Base-by-base conservation (phyloP, 78 protist genomes). In the Tieghemostelium lacteum region DNA sequence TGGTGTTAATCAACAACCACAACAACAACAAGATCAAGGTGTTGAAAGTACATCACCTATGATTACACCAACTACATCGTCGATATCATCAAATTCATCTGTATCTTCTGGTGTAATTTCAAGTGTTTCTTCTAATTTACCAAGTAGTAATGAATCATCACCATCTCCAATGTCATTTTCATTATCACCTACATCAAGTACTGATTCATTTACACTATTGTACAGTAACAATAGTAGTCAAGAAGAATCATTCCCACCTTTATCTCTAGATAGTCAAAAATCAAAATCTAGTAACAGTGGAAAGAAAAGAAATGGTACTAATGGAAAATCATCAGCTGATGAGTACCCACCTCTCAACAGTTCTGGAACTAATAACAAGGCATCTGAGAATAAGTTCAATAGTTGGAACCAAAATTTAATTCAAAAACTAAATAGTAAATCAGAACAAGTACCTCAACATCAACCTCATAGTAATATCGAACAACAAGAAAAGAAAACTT, bases 371-470 rank as follows among this genome's bases (percentile, higher is more conserved):
- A 67, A 67, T n/a, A 50, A 67, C 24, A 22, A 33, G 16, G 29
- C 22, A 31, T 67, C 34, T 28, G 29, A 42, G 12, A 67, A 42
- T 29, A 17, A 8, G 0, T 31, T 39, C 8, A 31, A 24, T 62
- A 28, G 45, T 17, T 67, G 75, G 75, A 67, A 67, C 49, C 75
- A 67, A 67, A 67, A 50, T 67, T 67, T 67, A 26, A 28, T 67
- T n/a, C 61, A 67, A 67, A 67, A 42, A 26, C 20, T 67, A 42
- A 67, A 45, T 45, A 6, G 28, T 14, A 67, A 22, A 17, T 58
- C 54, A 42, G 16, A 20, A 42, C 26, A 28, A 28, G 34, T 28
- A 67, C 2, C 70, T 2, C 70, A 12, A 28, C 37, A 1, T 33
- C 12, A 5, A 34, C 1, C 70, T 16, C 16, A n/a, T 20, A 62